Base-by-base conservation (phyloP, 78 protist genomes). In the Polysphondylium violaceum region DNA sequence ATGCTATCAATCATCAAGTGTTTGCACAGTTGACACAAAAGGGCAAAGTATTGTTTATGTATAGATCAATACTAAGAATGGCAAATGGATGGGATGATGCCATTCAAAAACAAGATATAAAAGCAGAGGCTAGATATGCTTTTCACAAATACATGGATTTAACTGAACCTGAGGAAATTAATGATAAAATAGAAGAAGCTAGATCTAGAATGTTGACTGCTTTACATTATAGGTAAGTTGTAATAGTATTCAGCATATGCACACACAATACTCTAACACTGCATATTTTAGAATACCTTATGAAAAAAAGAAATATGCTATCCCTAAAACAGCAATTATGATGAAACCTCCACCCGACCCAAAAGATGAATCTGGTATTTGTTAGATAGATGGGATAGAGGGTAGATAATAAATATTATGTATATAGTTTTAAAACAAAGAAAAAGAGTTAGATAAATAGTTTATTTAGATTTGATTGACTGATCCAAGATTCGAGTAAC, bases 161-260 rank as follows among this genome's bases (percentile, higher is more conserved):
- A 43, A 27, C 40, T 25, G 77, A 67, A 43, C 40, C 38, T 11
- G 63, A 40, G 40, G 36, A 38, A 23, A 83, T 83, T 17, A 33
- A 53, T 53, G 60, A 55, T 25, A 83, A 69, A 60, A 83, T 83
- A 29, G 91, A 83, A 44, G 91, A 83, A 43, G 91, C 79, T 9
- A 83, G 91, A 83, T 63, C 91, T 43, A 83, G 91, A 69, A 69
- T 83, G 59, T 38, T 83, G 33, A 9, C 63, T 3, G 91, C 91
- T 2, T 23, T 50, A 1, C 91, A 83, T 58, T 83, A 83, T 56
- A 81, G 35, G 89, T 81, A 81, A 9, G 3, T 60, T 60, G 3
- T 19, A 19, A 3, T 3, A 60, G 5, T 27, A 17, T 60, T 60
- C 2, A 29, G 7, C 36, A 60, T 4, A 7, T 5, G 7, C 36